phyloP scores from a whole-genome alignment of 176 grass and related monocot species.

The Eragrostis nindensis region DNA sequence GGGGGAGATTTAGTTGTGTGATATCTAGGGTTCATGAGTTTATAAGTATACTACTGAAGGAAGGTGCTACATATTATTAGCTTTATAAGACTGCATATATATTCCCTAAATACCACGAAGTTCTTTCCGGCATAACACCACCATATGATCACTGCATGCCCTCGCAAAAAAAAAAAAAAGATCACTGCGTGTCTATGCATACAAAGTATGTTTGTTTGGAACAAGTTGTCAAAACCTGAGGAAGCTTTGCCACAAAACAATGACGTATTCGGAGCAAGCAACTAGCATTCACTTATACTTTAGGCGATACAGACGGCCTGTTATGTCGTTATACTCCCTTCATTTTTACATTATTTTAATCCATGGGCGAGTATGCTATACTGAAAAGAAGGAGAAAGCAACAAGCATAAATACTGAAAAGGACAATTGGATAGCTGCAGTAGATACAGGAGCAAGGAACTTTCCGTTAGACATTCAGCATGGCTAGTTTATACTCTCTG shows the following conservation, averaged over 20 bases:
- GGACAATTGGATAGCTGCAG: not conserved
- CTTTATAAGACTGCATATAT: not conserved
- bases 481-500: not conserved
- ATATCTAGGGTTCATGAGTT: no score
- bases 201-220: not conserved
- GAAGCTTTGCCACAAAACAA: not conserved
- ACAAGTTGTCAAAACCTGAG: not conserved
- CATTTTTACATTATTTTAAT: not conserved
- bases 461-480: not conserved
- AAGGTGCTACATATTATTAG: not conserved
- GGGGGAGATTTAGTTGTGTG: no score
- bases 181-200: not conserved
- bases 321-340: not conserved
- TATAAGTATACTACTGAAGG: no score
- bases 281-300: not conserved
- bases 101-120: not conserved
- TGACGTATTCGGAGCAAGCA: not conserved
- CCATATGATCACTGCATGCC: not conserved
- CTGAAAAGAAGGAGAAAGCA: not conserved
- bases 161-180: no score
- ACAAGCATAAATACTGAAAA: conserved; percentile 10
- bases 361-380: not conserved
- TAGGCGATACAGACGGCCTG: not conserved
- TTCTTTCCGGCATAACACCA: not conserved
- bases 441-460: not conserved